phyloP scores from a whole-genome alignment of 164 flowering plant species.

The Kalanchoe fedtschenkoi region DNA sequence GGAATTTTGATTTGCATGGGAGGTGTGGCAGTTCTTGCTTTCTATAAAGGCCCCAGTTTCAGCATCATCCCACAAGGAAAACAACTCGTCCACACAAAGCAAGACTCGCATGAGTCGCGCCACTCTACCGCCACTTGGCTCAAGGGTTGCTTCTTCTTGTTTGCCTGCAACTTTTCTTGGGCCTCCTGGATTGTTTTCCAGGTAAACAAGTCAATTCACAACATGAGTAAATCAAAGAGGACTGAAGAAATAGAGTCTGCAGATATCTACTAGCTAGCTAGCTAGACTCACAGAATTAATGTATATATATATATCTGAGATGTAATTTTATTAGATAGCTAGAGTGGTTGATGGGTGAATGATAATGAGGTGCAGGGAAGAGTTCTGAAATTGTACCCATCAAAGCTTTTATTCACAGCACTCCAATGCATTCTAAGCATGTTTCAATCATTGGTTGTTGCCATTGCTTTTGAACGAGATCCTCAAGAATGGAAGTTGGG shows the following conservation, averaged over 20 bases:
- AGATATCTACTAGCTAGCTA: too few relatives aligned
- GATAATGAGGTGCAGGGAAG: slow-evolving; percentile 17
- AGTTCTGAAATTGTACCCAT: slow-evolving; percentile 40
- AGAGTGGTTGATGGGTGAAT: background rate
- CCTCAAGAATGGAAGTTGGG: slow-evolving; percentile 45
- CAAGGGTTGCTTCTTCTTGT: slow-evolving; percentile 54
- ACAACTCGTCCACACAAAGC: background rate
- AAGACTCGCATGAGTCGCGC: slow-evolving; percentile 11
- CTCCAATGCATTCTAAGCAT: slow-evolving; percentile 49
- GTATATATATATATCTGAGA: too few relatives aligned
- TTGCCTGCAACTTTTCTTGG: slow-evolving; percentile 36
- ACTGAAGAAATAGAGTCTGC: too few relatives aligned
- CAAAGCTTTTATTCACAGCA: slow-evolving; percentile 45
- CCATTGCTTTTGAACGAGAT: slow-evolving; percentile 42
- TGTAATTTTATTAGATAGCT: background rate
- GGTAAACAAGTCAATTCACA: slow-evolving; percentile 22
- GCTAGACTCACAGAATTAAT: too few relatives aligned
- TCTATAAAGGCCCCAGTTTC: slow-evolving; percentile 53
- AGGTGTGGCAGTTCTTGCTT: slow-evolving; percentile 49
- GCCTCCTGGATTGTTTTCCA: slow-evolving; percentile 66
- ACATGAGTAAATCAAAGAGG: too few relatives aligned
- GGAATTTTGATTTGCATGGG: slow-evolving; percentile 45
- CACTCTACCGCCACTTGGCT: slow-evolving; percentile 37
- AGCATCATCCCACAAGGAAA: slow-evolving; percentile 13
- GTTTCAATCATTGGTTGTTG: slow-evolving; percentile 43